Conservation (phyloP, 2,329 filamentous ascomycete species). For the Neopestalotiopsis rosae region DNA sequence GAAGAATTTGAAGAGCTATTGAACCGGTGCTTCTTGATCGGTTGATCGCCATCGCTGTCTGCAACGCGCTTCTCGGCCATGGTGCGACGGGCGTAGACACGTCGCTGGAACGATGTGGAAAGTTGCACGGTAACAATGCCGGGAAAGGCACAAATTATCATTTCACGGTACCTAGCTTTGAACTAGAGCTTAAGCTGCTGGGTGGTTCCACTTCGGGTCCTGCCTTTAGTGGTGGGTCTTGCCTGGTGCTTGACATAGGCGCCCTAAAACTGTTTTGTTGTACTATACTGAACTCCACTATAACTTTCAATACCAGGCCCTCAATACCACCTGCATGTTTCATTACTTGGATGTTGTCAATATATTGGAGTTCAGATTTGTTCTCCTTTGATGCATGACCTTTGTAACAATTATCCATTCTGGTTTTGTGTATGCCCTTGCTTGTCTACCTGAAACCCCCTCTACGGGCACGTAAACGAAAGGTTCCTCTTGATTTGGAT, state of each 20-base stretch:
- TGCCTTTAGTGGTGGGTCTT: neutral
- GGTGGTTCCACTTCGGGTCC: neutral
- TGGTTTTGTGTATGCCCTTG: no score
- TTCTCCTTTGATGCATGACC: no score
- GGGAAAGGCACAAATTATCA: neutral
- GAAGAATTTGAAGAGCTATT: constrained; percentile 20
- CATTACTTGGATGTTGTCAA: no score
- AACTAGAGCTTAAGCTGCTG: neutral
- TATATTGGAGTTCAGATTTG: no score
- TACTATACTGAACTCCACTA: no score
- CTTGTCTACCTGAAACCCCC: neutral
- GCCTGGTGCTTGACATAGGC: no score
- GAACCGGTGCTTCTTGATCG: constrained; percentile 28
- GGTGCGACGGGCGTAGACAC: neutral
- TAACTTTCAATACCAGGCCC: no score
- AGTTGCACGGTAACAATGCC: neutral
- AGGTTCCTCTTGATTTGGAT: neutral
- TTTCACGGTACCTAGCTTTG: neutral
- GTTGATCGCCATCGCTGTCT: constrained; percentile 25
- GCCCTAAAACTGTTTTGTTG: no score
- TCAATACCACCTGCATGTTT: no score
- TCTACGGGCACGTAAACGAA: neutral
- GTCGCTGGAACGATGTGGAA: neutral
- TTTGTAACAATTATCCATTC: fast-evolving
- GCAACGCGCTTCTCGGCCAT: constrained; percentile 34